phyloP scores from a whole-genome alignment of 768 basidiomycete genomes.

The Termitomyces sp. region DNA sequence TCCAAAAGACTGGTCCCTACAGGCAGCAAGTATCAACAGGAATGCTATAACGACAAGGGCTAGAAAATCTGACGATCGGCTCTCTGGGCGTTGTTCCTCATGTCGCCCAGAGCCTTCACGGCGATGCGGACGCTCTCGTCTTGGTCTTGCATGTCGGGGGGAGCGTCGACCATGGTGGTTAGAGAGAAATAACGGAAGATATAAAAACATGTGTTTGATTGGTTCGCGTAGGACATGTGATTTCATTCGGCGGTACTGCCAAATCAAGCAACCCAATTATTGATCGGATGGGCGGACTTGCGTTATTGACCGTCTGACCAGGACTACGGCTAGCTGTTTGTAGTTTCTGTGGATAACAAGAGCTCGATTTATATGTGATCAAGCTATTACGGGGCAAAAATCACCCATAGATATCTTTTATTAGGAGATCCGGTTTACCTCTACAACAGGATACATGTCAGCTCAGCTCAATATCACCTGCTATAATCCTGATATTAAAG shows the following conservation, averaged over 20 bases:
- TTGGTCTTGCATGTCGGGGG: conserved; percentile 33
- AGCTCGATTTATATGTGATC: too few relatives aligned
- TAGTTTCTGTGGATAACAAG: not conserved
- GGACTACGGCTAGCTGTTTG: too few relatives aligned
- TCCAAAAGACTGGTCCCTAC: conserved; percentile 11
- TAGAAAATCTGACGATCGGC: conserved; percentile 6
- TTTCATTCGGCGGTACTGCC: not conserved
- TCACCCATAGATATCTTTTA: not conserved
- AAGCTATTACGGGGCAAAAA: not conserved
- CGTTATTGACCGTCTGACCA: too few relatives aligned
- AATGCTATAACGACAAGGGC: not conserved
- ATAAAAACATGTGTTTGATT: conserved; percentile 13
- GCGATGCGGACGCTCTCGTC: conserved; percentile 81
- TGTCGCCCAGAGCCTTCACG: conserved; percentile 68
- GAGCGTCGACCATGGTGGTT: conserved; percentile 14
- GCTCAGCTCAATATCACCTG: not conserved
- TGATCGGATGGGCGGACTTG: not conserved
- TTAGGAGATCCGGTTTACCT: not conserved
- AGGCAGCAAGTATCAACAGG: not conserved
- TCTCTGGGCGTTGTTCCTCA: conserved; percentile 47
- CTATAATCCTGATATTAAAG: not conserved
- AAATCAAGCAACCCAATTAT: not conserved
- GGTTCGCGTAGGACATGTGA: conserved; percentile 11
- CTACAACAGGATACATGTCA: not conserved
- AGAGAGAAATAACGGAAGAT: conserved; percentile 2